A percentile compares a stretch with the other conserved stretches of the same genome.
Conservation (phyloP, 768 basidiomycete species). For the Russula olivacea region DNA sequence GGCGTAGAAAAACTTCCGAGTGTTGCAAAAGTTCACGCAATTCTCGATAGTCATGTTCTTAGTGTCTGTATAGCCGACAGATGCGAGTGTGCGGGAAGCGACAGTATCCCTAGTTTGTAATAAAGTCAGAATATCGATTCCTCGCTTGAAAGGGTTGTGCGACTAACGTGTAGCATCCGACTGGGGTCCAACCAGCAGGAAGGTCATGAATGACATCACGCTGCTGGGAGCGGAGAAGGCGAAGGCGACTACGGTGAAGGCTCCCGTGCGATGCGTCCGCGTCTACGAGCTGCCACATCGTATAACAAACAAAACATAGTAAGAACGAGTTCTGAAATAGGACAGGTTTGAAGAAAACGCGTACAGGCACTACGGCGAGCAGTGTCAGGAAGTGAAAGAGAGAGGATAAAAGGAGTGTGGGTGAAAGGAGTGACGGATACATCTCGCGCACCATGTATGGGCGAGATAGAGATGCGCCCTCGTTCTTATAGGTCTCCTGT, state of each 20-base stretch:
- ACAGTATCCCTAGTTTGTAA: too few relatives aligned
- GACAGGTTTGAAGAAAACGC: neutral
- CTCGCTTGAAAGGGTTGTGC: too few relatives aligned
- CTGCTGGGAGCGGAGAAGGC: too few relatives aligned
- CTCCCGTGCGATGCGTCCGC: neutral
- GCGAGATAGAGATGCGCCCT: neutral
- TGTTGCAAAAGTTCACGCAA: too few relatives aligned
- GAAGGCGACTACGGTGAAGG: neutral
- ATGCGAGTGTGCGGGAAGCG: too few relatives aligned
- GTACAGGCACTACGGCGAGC: constrained; percentile 5
- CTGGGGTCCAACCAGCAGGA: too few relatives aligned
- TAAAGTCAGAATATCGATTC: too few relatives aligned
- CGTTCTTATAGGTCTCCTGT: constrained; percentile 11
- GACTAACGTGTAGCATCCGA: too few relatives aligned
- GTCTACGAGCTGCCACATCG: neutral
- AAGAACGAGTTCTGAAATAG: neutral
- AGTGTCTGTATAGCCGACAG: too few relatives aligned
- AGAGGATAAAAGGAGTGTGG: neutral
- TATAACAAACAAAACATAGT: neutral
- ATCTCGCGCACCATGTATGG: constrained; percentile 15
- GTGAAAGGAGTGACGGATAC: neutral
- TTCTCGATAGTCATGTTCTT: too few relatives aligned
- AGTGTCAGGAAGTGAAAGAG: constrained; percentile 4
- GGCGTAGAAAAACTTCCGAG: too few relatives aligned
- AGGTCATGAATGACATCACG: too few relatives aligned